Conservation (phyloP, 495 filamentous ascomycete genomes). For the Pyrenula massariospora region DNA sequence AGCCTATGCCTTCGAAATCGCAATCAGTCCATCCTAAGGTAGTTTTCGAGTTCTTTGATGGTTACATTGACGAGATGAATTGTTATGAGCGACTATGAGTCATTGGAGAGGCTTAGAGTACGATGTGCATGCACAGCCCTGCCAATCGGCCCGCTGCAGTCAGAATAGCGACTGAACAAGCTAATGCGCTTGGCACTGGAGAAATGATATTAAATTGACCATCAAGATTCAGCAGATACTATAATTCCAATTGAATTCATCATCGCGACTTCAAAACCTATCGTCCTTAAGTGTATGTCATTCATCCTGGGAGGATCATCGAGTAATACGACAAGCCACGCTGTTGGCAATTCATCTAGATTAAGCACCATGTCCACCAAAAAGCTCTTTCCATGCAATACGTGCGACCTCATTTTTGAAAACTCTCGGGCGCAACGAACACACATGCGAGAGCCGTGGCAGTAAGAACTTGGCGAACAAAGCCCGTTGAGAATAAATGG, state of each 20-base stretch:
- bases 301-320: slow-evolving; percentile 1
- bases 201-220: background rate
- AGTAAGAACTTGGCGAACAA: background rate
- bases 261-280: background rate
- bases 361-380: background rate
- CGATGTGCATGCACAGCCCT: background rate
- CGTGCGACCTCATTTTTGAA: slow-evolving; percentile 1
- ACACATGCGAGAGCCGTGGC: slow-evolving; percentile 1
- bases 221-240: background rate
- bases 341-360: background rate
- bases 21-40: slow-evolving; percentile 1
- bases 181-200: background rate
- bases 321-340: slow-evolving; percentile 1
- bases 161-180: slow-evolving; percentile 1
- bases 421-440: slow-evolving; percentile 1
- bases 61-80: slow-evolving; percentile 1
- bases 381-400: slow-evolving; percentile 1
- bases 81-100: background rate
- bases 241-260: slow-evolving; percentile 1
- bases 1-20: background rate
- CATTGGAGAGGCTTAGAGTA: slow-evolving; percentile 2
- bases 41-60: slow-evolving; percentile 1
- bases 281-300: background rate
- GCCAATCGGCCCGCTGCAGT: slow-evolving; percentile 1
- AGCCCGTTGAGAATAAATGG: background rate